phyloP scores from a whole-genome alignment of 1,139 yeast species.

The Nakaseomyces kungkrabaensis region DNA sequence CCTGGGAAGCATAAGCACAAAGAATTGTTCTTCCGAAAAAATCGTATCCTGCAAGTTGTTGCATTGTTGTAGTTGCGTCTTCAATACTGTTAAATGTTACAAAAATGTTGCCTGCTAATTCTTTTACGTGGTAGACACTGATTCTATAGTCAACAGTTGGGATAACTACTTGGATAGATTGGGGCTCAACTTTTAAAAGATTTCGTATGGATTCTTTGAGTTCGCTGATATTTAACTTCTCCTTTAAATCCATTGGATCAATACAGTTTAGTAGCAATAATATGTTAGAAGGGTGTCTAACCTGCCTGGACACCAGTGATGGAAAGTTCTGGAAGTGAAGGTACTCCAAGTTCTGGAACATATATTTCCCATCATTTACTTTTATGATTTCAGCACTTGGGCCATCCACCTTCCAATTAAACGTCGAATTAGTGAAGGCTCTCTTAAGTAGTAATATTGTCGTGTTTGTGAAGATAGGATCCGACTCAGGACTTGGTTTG shows the following conservation, averaged over 20 bases:
- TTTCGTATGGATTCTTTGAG: conserved; percentile 42
- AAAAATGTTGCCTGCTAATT: conserved; percentile 63
- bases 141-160: conserved; percentile 45
- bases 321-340: conserved; percentile 28
- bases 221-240: conserved; percentile 41
- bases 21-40: conserved; percentile 65
- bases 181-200: conserved; percentile 40
- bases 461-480: conserved; percentile 6
- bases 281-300: conserved; percentile 37
- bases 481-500: conserved; percentile 2
- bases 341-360: conserved; percentile 15
- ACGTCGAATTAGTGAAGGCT: not conserved
- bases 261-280: conserved; percentile 58
- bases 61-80: conserved; percentile 48
- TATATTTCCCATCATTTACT: conserved; percentile 17
- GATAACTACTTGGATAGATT: conserved; percentile 51
- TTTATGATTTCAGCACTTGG: conserved; percentile 10
- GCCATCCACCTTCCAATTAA: conserved; percentile 9
- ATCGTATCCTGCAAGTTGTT: conserved; percentile 55
- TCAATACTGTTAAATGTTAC: conserved; percentile 50
- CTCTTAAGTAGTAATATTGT: conserved; percentile 4
- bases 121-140: conserved; percentile 33
- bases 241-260: conserved; percentile 52
- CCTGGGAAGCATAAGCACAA: conserved; percentile 52
- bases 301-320: conserved; percentile 14